Evolutionary conservation across 2,329 filamentous ascomycete genomes (phyloP).

Genomic region (Colletotrichum theobromicola): DNA sequence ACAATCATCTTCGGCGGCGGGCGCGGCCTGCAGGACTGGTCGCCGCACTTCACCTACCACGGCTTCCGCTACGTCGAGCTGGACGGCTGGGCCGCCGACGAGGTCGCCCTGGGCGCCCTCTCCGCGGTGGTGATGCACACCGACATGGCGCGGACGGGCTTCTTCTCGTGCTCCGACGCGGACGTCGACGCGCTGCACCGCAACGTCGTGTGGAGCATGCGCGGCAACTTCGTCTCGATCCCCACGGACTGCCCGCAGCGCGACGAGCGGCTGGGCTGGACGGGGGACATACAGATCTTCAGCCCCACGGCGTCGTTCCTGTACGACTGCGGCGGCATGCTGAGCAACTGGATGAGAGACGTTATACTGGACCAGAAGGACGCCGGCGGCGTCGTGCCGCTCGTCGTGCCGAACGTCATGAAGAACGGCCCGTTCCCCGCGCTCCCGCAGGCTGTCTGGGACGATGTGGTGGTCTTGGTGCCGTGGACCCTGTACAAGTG

Average conservation of each 20-base stretch:
- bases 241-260: slow-evolving; percentile 64
- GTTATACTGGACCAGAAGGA: slow-evolving; percentile 37
- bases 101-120: slow-evolving; percentile 20
- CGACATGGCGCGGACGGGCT: slow-evolving; percentile 55
- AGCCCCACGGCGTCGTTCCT: slow-evolving; percentile 56
- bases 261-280: slow-evolving; percentile 61
- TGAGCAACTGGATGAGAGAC: slow-evolving; percentile 54
- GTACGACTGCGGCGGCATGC: slow-evolving; percentile 56
- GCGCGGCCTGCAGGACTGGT: slow-evolving; percentile 31
- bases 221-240: slow-evolving; percentile 61
- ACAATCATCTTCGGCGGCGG: slow-evolving; percentile 34
- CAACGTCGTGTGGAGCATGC: slow-evolving; percentile 62
- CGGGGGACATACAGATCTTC: slow-evolving; percentile 56
- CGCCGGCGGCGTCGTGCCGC: slow-evolving; percentile 36
- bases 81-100: slow-evolving; percentile 41
- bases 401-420: slow-evolving; percentile 34
- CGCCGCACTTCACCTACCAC: slow-evolving; percentile 56
- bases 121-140: slow-evolving; percentile 49
- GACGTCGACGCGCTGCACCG: slow-evolving; percentile 57
- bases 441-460: slow-evolving; percentile 44
- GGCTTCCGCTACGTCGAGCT: slow-evolving; percentile 59
- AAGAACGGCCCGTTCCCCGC: slow-evolving; percentile 22
- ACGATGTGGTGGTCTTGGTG: slow-evolving; percentile 43
- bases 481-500: slow-evolving; percentile 45
- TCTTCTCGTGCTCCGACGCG: slow-evolving; percentile 55